These are phyloP conservation scores for Nicotiana tabacum DNA, from an alignment of 257 asterid species.

Conservation along the genomic window DNA sequence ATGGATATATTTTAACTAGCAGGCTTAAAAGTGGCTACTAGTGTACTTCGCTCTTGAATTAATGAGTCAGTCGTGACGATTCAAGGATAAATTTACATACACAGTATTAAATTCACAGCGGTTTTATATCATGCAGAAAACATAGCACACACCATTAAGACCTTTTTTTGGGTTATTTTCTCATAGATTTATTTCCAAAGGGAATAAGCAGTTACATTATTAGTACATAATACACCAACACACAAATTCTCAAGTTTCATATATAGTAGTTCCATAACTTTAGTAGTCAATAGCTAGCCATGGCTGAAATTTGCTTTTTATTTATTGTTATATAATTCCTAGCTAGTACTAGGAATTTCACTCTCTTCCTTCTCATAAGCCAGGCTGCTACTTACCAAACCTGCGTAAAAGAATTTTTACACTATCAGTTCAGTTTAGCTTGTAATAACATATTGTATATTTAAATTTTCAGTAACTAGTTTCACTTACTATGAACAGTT, in stretches of 20 bases:
- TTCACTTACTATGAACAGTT: neutral
- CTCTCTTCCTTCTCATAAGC: neutral
- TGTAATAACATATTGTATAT: neutral
- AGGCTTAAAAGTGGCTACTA: too few species aligned
- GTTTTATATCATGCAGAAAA: too few species aligned
- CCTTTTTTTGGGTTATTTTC: too few species aligned
- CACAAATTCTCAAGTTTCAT: neutral
- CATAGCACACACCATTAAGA: too few species aligned
- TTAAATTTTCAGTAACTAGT: neutral
- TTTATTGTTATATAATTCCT: neutral
- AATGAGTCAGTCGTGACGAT: too few species aligned
- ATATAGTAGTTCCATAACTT: neutral
- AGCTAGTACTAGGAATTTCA: neutral
- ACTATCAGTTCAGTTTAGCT: neutral
- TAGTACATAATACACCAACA: neutral
- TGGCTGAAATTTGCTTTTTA: neutral
- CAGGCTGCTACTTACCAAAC: neutral
- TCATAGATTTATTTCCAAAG: neutral
- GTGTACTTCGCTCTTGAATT: too few species aligned
- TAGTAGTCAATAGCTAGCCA: neutral
- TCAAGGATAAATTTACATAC: too few species aligned
- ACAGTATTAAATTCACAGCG: too few species aligned
- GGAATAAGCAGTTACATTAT: neutral
- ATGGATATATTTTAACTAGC: too few species aligned
- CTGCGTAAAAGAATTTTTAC: neutral